A percentile compares a stretch with the other conserved stretches of the same genome.
phyloP scores from a whole-genome alignment of 306 rosid species.

The Prunus mira region DNA sequence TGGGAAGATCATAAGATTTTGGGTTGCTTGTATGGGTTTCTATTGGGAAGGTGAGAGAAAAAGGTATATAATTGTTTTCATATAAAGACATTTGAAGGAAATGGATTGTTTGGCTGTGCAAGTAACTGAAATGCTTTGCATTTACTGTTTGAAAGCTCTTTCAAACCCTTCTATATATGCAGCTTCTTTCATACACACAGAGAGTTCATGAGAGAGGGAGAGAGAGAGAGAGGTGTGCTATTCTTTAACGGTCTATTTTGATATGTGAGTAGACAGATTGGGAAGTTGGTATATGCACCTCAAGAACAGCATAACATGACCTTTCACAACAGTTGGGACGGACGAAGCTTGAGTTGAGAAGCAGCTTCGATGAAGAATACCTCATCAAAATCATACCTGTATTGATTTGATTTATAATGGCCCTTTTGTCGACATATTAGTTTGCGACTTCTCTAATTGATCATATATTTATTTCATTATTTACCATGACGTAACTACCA shows the following conservation, averaged over 20 bases:
- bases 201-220: neutral
- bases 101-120: constrained; percentile 43
- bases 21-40: constrained; percentile 57
- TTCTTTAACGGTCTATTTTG: constrained; percentile 43
- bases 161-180: constrained; percentile 41
- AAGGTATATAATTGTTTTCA: constrained; percentile 75
- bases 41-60: constrained; percentile 46
- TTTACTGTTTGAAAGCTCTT: constrained; percentile 60
- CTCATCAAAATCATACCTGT: neutral
- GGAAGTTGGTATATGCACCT: constrained; percentile 21
- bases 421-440: neutral
- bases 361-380: constrained; percentile 18
- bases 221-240: constrained; percentile 8
- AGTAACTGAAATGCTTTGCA: constrained; percentile 44
- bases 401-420: neutral
- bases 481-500: too few species aligned
- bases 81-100: constrained; percentile 47
- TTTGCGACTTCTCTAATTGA: neutral
- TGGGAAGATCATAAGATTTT: constrained; percentile 26
- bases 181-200: constrained; percentile 19
- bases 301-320: constrained; percentile 21
- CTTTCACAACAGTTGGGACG: constrained; percentile 18
- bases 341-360: constrained; percentile 1
- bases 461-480: neutral
- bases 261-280: constrained; percentile 4